Evolutionary conservation across 2,329 filamentous ascomycete species (phyloP), one percentile per base, ranked within the genome.

Genomic region (Beauveria bassiana): DNA sequence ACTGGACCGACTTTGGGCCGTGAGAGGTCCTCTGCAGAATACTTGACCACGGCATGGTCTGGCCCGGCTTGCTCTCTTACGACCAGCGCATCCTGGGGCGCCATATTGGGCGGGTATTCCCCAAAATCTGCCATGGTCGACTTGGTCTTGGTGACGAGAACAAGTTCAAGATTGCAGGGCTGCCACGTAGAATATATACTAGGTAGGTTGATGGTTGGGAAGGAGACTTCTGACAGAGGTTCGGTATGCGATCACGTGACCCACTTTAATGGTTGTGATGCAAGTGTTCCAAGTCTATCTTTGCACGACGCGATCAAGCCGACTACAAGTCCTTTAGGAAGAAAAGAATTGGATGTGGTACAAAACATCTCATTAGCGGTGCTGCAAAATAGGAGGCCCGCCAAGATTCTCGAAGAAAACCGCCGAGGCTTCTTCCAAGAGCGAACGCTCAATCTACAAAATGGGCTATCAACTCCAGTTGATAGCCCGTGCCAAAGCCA

Each of bases 1-100:
- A 81, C 76, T 42, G 90, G 90, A 0, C 90, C 90, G 63, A 86
- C 75, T 9, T 78, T 76, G 1, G 88, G 84, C 62, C 86, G 82
- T 52, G 85, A 81, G 46, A 93, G 78, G 68, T 90, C 86, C 67
- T 90, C 86, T 67, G 87, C 89, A n/a, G 87, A 87, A 70, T 88
- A 88, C 34, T 80, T 78, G 8, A 84, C 81, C 26, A 87, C 82
- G 22, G 82, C 83, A 68, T 88, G 86, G 63, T 86, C 79, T 40
- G 81, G 78, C 59, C 76, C 76, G 43, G 81, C 77, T 68, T 85
- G 78, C 64, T 75, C 70, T 61, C 85, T 80, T 50, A 85, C 77
- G 59, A 87, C 78, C 50, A 88, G 80, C 50, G 85, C 83, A 69
- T 87, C 85, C 69, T 85, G 80, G 18, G 86, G 83, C 68, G 79